A percentile compares a stretch with the other conserved stretches of the same genome.
These are phyloP conservation scores for Sugiyamaella paludigena DNA, from an alignment of 1,139 yeast species.

Conservation along the genomic window DNA sequence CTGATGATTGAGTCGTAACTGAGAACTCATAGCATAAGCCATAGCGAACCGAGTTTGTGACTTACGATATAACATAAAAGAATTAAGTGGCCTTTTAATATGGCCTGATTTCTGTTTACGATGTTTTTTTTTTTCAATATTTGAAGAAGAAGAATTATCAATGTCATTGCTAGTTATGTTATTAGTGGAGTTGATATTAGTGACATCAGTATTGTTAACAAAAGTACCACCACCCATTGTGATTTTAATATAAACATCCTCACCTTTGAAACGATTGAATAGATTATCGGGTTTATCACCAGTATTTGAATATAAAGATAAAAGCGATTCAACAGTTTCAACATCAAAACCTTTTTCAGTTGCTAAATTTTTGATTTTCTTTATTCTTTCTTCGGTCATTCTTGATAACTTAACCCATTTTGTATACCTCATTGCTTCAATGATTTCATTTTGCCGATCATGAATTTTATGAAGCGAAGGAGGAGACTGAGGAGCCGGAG, in stretches of 20 bases:
- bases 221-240: constrained; percentile 30
- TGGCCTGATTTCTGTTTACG: constrained; percentile 29
- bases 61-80: constrained; percentile 50
- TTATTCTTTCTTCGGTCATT: constrained; percentile 32
- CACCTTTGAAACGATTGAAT: constrained; percentile 29
- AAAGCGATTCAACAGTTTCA: constrained; percentile 35
- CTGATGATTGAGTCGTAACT: constrained; percentile 43
- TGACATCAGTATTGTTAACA: constrained; percentile 21
- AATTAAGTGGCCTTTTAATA: constrained; percentile 50
- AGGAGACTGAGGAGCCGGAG: constrained; percentile 16
- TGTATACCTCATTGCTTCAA: constrained; percentile 22
- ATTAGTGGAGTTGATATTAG: constrained; percentile 17
- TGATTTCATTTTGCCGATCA: constrained; percentile 17
- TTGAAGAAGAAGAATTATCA: not conserved
- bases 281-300: constrained; percentile 26
- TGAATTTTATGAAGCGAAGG: constrained; percentile 13
- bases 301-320: constrained; percentile 29
- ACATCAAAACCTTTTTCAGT: constrained; percentile 33
- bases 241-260: constrained; percentile 32
- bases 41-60: constrained; percentile 45
- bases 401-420: constrained; percentile 35
- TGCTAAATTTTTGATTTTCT: constrained; percentile 32
- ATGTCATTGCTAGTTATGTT: constrained; percentile 4
- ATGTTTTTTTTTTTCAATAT: constrained; percentile 26
- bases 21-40: constrained; percentile 41